Conservation (phyloP, 2,329 filamentous ascomycete genomes). For the Daldinia eschscholtzii region DNA sequence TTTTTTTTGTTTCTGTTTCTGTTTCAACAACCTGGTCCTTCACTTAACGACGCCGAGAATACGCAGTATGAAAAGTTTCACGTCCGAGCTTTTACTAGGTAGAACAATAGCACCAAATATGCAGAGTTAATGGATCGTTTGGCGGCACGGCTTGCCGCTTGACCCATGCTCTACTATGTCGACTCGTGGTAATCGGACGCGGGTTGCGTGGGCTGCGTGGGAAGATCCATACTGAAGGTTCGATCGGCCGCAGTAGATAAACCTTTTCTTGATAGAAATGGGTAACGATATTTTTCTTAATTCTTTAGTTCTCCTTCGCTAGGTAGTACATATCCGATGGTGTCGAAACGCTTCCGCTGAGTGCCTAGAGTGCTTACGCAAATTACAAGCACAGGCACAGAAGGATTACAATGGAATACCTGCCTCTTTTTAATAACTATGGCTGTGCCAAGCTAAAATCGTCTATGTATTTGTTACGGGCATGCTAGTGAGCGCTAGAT, state of each 20-base stretch:
- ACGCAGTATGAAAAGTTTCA: slow-evolving; percentile 14
- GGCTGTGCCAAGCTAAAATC: slow-evolving; percentile 25
- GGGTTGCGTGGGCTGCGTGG: slow-evolving; percentile 8
- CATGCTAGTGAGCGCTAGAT: slow-evolving; percentile 26
- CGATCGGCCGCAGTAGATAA: slow-evolving; percentile 21
- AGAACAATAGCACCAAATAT: slow-evolving; percentile 19
- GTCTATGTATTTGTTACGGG: slow-evolving; percentile 14
- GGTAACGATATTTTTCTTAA: not conserved
- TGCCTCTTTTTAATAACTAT: slow-evolving; percentile 1
- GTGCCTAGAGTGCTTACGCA: slow-evolving; percentile 24
- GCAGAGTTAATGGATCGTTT: slow-evolving; percentile 28
- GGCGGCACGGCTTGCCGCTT: slow-evolving; percentile 40
- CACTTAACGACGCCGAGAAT: not conserved
- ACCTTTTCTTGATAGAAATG: slow-evolving; percentile 17
- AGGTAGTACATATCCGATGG: not conserved
- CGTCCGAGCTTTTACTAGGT: slow-evolving; percentile 26
- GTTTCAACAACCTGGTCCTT: slow-evolving; percentile 4
- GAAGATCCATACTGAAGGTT: slow-evolving; percentile 16
- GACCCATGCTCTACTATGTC: slow-evolving; percentile 28
- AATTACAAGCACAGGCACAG: slow-evolving; percentile 12
- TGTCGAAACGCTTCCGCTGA: slow-evolving; percentile 15
- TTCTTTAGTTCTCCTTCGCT: slow-evolving; percentile 7
- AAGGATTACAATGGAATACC: slow-evolving; percentile 8
- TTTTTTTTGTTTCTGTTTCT: not conserved
- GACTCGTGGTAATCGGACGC: slow-evolving; percentile 19